Evolutionary conservation across 306 rosid genomes (phyloP).

Genomic region (Oemleria cerasiformis): DNA sequence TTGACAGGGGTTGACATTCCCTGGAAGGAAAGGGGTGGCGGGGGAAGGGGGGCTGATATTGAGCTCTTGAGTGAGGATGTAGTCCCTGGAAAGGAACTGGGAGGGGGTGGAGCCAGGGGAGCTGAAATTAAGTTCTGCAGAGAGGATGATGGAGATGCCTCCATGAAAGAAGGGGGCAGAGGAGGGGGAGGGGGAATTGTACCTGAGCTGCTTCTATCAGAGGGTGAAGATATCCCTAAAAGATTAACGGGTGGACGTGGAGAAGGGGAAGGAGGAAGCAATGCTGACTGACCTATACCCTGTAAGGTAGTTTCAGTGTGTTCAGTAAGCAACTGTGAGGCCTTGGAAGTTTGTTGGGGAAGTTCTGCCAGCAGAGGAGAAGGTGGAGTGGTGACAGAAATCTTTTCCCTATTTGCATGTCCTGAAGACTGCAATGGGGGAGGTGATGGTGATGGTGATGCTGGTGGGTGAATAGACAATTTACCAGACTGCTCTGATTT

Average conservation of each 20-base stretch:
- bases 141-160: slow-evolving; percentile 16
- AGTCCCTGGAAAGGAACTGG: slow-evolving; percentile 15
- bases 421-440: slow-evolving; percentile 32
- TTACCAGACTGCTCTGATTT: slow-evolving; percentile 36
- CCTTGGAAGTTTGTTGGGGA: slow-evolving; percentile 26
- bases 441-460: slow-evolving; percentile 27
- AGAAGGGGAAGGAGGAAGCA: slow-evolving; percentile 24
- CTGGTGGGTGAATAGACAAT: slow-evolving; percentile 29
- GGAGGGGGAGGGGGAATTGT: slow-evolving; percentile 16
- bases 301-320: slow-evolving; percentile 26
- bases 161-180: slow-evolving; percentile 22
- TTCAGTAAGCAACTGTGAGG: slow-evolving; percentile 15
- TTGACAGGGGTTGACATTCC: slow-evolving; percentile 19
- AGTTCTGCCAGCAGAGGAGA: slow-evolving; percentile 16
- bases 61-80: neutral
- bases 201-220: slow-evolving; percentile 17
- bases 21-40: slow-evolving; percentile 31
- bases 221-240: slow-evolving; percentile 26
- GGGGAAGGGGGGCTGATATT: slow-evolving; percentile 18
- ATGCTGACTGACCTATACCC: slow-evolving; percentile 28
- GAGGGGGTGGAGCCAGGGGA: slow-evolving; percentile 3
- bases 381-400: slow-evolving; percentile 22
- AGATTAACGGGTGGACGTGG: slow-evolving; percentile 28
- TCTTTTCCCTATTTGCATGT: slow-evolving; percentile 29
- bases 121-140: slow-evolving; percentile 17